A percentile compares a stretch with the other conserved stretches of the same genome.
Conservation (phyloP, 495 filamentous ascomycete species). For the Oidiodendron maius region DNA sequence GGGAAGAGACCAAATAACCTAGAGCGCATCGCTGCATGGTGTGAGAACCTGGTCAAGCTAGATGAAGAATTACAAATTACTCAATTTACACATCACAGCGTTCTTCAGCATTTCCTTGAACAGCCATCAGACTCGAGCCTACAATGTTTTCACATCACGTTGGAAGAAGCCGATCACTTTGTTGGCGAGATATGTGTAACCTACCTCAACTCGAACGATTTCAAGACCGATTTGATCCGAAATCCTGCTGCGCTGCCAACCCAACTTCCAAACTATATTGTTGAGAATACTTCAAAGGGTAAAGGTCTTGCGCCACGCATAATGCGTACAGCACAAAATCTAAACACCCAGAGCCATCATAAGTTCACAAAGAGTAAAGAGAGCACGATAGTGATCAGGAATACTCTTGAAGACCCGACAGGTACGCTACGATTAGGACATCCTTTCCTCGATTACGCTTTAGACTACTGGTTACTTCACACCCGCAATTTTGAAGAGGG, state of each 20-base stretch:
- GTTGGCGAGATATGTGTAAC: conserved; percentile 30
- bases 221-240: conserved; percentile 16
- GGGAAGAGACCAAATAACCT: conserved; percentile 24
- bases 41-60: conserved; percentile 25
- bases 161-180: conserved; percentile 9
- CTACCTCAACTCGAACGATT: conserved; percentile 32
- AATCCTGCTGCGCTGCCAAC: conserved; percentile 3
- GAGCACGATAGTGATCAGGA: neutral
- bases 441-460: conserved; percentile 11
- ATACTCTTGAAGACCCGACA: conserved; percentile 6
- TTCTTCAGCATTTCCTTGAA: conserved; percentile 21
- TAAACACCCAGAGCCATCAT: neutral
- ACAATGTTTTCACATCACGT: conserved; percentile 14
- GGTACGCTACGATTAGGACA: conserved; percentile 5
- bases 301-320: conserved; percentile 1
- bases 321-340: conserved; percentile 1
- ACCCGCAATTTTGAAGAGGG: conserved; percentile 5
- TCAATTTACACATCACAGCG: conserved; percentile 29
- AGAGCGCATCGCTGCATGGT: conserved; percentile 23
- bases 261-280: conserved; percentile 5
- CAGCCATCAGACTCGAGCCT: conserved; percentile 3
- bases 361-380: conserved; percentile 1
- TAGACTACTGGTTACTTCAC: conserved; percentile 7
- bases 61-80: conserved; percentile 31
- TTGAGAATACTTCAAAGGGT: conserved; percentile 1